phyloP scores from a whole-genome alignment of 345 rosid genomes.

The Eucalyptus guilfoylei region DNA sequence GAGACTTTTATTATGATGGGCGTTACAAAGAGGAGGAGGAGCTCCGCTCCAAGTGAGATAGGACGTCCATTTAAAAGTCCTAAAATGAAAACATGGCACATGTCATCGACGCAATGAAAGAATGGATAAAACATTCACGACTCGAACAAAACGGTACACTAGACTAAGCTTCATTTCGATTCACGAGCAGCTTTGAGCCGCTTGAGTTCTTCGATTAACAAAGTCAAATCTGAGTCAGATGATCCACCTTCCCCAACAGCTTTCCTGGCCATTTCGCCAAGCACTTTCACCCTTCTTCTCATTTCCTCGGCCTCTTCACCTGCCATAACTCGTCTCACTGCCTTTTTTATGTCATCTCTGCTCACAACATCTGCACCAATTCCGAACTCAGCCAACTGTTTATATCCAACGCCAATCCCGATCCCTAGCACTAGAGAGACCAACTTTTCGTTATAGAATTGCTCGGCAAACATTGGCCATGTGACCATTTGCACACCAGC shows the following conservation, averaged over 20 bases:
- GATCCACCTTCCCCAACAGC: slow-evolving; percentile 25
- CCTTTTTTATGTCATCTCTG: not conserved
- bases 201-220: not conserved
- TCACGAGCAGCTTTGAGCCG: not conserved
- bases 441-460: not conserved
- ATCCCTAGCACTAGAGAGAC: not conserved
- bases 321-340: not conserved
- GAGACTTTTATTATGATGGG: too few species aligned
- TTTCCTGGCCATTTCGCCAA: slow-evolving; percentile 3
- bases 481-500: slow-evolving; percentile 12
- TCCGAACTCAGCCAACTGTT: not conserved
- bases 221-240: not conserved
- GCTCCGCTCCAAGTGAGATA: too few species aligned
- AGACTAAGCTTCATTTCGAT: not conserved
- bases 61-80: not conserved
- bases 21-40: too few species aligned
- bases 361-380: not conserved
- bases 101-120: not conserved
- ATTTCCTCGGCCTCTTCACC: not conserved
- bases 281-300: not conserved
- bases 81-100: not conserved
- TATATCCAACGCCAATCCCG: not conserved
- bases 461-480: slow-evolving; percentile 1
- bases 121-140: not conserved
- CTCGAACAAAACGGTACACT: not conserved